These are phyloP conservation scores for Cicer judaicum DNA, from an alignment of 306 rosid species.

Conservation along the genomic window DNA sequence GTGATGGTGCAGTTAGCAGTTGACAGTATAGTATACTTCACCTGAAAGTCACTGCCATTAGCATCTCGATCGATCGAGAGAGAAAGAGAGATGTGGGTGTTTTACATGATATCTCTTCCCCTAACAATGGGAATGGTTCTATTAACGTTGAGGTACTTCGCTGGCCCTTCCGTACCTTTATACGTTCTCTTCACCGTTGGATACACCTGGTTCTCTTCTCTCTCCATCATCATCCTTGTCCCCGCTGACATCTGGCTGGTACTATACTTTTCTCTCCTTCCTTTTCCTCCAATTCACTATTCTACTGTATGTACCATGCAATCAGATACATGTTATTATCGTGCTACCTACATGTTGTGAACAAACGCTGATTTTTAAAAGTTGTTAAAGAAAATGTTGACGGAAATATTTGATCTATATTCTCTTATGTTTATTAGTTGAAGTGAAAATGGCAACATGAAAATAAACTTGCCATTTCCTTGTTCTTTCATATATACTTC, in stretches of 20 bases:
- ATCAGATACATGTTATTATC: not conserved
- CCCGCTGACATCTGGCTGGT: constrained; percentile 99
- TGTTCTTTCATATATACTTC: not conserved
- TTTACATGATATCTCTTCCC: constrained; percentile 92
- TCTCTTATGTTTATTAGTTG: too few species aligned
- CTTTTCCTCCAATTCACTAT: not conserved
- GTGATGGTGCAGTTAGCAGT: not conserved
- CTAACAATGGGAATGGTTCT: constrained; percentile 85
- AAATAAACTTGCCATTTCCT: not conserved
- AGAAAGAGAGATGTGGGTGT: constrained; percentile 78
- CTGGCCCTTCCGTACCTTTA: constrained; percentile 87
- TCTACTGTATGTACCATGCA: not conserved
- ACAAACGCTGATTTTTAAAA: too few species aligned
- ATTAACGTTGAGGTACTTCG: constrained; percentile 77
- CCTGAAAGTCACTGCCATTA: constrained; percentile 28
- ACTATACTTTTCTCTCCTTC: not conserved
- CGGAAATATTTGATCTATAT: too few species aligned
- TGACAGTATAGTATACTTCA: constrained; percentile 6
- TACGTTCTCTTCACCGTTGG: constrained; percentile 91
- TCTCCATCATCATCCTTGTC: constrained; percentile 94
- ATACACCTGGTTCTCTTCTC: constrained; percentile 93
- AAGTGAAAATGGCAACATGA: too few species aligned
- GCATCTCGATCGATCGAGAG: constrained; percentile 9
- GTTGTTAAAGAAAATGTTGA: too few species aligned
- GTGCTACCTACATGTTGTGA: too few species aligned